Percentiles rank a stretch among this genome's conserved stretches.
These are phyloP conservation scores for Cyclanthera cordifolia DNA, from an alignment of 306 rosid species.

Conservation along the genomic window DNA sequence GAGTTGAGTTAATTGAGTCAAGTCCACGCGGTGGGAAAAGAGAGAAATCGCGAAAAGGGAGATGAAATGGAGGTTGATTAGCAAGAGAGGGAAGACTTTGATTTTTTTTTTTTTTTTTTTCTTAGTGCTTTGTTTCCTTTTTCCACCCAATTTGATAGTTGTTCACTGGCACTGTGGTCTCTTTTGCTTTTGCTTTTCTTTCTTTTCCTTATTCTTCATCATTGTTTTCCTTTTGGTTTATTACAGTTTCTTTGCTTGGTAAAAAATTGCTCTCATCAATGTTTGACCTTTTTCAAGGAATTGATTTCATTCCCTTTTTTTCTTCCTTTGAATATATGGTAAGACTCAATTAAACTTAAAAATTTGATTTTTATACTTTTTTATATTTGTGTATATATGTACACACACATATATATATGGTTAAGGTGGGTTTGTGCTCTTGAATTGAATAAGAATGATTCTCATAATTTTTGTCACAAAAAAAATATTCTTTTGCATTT, in stretches of 20 bases:
- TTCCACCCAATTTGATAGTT: constrained; percentile 10
- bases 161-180: neutral
- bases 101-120: neutral
- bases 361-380: too few species aligned
- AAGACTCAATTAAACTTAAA: too few species aligned
- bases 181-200: neutral
- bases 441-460: too few species aligned
- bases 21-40: constrained; percentile 12
- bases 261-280: neutral
- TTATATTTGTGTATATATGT: too few species aligned
- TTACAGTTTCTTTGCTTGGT: neutral
- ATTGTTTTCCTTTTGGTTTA: neutral
- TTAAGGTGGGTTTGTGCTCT: too few species aligned
- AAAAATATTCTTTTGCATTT: too few species aligned
- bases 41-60: neutral
- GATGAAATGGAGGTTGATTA: neutral
- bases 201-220: neutral
- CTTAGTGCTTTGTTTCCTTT: neutral
- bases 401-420: too few species aligned
- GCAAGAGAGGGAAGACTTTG: constrained; percentile 9
- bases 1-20: neutral
- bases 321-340: too few species aligned
- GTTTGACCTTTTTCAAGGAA: neutral
- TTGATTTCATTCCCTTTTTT: neutral
- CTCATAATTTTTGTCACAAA: too few species aligned